These are phyloP conservation scores for Pseudoperonospora humuli DNA, from an alignment of 352 stramenopile species.

Conservation along the genomic window DNA sequence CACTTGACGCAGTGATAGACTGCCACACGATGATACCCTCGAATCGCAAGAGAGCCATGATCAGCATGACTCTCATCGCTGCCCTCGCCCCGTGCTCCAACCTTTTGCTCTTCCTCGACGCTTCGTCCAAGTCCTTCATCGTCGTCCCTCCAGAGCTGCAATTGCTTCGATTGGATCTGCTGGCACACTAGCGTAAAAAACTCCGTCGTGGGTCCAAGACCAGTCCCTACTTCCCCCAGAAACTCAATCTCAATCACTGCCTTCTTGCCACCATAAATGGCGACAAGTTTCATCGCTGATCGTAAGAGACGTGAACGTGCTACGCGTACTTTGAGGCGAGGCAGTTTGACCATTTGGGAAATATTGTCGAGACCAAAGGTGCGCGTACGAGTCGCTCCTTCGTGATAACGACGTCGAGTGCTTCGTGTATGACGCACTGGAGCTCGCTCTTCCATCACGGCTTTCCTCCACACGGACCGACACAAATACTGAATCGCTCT, in stretches of 20 bases:
- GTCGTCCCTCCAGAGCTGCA: slow-evolving; percentile 56
- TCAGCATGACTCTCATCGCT: background rate
- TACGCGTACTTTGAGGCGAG: slow-evolving; percentile 68
- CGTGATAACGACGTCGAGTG: slow-evolving; percentile 26
- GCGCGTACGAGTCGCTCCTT: slow-evolving; percentile 26
- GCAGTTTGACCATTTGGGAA: slow-evolving; percentile 62
- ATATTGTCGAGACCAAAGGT: slow-evolving; percentile 41
- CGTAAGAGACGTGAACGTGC: slow-evolving; percentile 47
- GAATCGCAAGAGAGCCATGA: slow-evolving; percentile 32
- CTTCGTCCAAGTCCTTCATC: slow-evolving; percentile 10
- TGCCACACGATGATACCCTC: slow-evolving; percentile 63
- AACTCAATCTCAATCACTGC: slow-evolving; percentile 77
- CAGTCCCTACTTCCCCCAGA: slow-evolving; percentile 67
- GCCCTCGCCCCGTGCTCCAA: slow-evolving; percentile 5
- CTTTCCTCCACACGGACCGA: slow-evolving; percentile 55
- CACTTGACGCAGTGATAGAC: slow-evolving; percentile 52
- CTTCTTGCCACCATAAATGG: slow-evolving; percentile 69
- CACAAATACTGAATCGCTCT: slow-evolving; percentile 65
- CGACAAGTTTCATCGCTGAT: slow-evolving; percentile 64
- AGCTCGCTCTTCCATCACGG: slow-evolving; percentile 39
- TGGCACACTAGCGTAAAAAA: slow-evolving; percentile 73
- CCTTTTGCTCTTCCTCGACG: slow-evolving; percentile 12
- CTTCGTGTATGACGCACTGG: slow-evolving; percentile 2
- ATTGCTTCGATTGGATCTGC: slow-evolving; percentile 51
- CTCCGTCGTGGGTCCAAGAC: slow-evolving; percentile 64